Evolutionary conservation across 805 yeast species (phyloP), one percentile per base, ranked within the genome.

Genomic region (Cyberlindnera mycetangii): DNA sequence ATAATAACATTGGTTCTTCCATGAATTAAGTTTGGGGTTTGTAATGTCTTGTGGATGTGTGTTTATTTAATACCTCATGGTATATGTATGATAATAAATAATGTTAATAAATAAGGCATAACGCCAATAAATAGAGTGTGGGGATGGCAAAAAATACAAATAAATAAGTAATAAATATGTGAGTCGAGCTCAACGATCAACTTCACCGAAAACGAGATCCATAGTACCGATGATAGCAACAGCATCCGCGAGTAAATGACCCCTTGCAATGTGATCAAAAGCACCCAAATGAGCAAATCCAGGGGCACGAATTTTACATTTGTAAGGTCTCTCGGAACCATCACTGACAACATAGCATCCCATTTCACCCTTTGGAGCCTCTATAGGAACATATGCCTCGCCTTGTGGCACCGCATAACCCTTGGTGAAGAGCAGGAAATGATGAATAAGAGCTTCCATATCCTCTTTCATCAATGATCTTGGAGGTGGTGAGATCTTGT

Each of bases 361-460:
- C 93, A 88, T 85, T 69, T 88, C 96, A 64, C 96, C 96, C 78
- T 88, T 88, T 65, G 96, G 96, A 19, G 96, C 95, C 71, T 88
- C 96, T 55, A 88, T 87, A 45, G 87, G 92, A 40, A 93, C 85
- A 65, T 88, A 88, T 10, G 96, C 84, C 70, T 88, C 96, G 61
- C 96, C 96, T 43, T 81, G 85, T 36, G 96, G 96, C 34, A 88
- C 96, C 30, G 83, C 81, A 65, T 80, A 86, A 55, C 96, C 96
- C 74, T 88, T 88, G 45, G 95, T 85, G 74, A 82, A 88, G 55
- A 85, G 73, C 66, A 88, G 73, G 74, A 88, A 88, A 71, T 88
- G 96, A 67, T 88, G 95, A 64, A 88, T 88, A 56, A 88, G 75
- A 18, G 92, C 83, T 74, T 88, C 96, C 96, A 88, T 88, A 67